Evolutionary conservation across 1,139 yeast genomes (phyloP), one percentile per base, ranked within the genome.

Genomic region (Taphrina betulina): DNA sequence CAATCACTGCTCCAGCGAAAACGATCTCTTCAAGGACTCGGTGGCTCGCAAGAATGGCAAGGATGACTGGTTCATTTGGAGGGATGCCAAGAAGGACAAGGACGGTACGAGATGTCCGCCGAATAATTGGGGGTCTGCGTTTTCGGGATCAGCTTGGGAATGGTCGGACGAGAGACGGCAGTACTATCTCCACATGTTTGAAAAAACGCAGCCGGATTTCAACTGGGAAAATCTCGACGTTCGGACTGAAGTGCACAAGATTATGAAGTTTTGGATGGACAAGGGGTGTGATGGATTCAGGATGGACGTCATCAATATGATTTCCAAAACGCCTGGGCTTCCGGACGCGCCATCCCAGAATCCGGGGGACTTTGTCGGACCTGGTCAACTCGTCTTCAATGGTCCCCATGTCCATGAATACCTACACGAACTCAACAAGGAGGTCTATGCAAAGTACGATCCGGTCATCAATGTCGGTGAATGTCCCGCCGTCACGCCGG

Each of bases 31-130:
- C 68, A 70, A 77, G 66, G 82, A 80, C 65, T 76, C 81, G 2
- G 68, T 78, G 58, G 71, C 78, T 10, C 75, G 80, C 5, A 74
- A 71, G 64, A 69, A 71, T 52, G 77, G 81, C 19, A 78, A 78
- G 68, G 72, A 82, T 66, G 80, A 79, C 66, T 79, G 82, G 82
- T 79, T 78, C 67, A 72, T 77, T 63, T 79, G 83, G 83, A 75
- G 72, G 60, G 74, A 75, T 35, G 74, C 82, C 20, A 71, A 67
- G 60, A 75, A 71, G 65, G 80, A 76, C 61, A 71, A 65, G 22
- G 62, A 75, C 7, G 82, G 82, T 19, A 71, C 72, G 50, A 72
- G 80, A 65, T 72, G 69, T 22, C 81, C 82, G 34, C 82, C 83
- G 23, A 80, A 76, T 69, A 80, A 80, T 67, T 79, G 83, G 83